phyloP scores from a whole-genome alignment of 371 early-diverging fungal species.

The Mortierella sp. region DNA sequence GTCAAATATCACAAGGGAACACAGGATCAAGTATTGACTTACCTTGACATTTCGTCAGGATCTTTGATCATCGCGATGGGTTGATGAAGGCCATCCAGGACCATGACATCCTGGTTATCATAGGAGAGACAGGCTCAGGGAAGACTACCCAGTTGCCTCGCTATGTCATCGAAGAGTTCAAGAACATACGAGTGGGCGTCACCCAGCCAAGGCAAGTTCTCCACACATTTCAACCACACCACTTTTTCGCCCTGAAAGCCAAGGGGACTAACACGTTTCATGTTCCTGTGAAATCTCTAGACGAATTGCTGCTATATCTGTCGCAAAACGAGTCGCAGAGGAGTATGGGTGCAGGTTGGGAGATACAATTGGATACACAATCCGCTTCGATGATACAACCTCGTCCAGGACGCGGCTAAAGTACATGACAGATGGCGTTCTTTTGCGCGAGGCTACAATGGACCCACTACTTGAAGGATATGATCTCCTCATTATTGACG shows the following conservation, averaged over 20 bases:
- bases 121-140: constrained; percentile 99
- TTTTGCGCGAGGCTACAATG: constrained; percentile 80
- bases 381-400: constrained; percentile 83
- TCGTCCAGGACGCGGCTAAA: constrained; percentile 73
- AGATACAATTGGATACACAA: constrained; percentile 82
- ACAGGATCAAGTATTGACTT: too few relatives aligned
- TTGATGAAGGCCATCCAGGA: constrained; percentile 88
- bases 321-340: constrained; percentile 85
- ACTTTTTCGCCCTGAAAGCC: too few relatives aligned
- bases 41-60: constrained; percentile 15
- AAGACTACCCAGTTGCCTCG: constrained; percentile 99
- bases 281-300: constrained; percentile 45
- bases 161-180: constrained; percentile 95
- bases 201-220: constrained; percentile 87
- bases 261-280: background rate
- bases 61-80: constrained; percentile 92
- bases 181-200: constrained; percentile 86
- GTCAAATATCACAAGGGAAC: background rate
- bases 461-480: constrained; percentile 73
- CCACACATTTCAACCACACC: background rate
- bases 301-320: constrained; percentile 93
- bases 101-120: constrained; percentile 86
- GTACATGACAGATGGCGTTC: constrained; percentile 94
- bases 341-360: constrained; percentile 74
- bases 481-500: constrained; percentile 87